phyloP scores from a whole-genome alignment of 441 rosid species.

The Sinapis alba region DNA sequence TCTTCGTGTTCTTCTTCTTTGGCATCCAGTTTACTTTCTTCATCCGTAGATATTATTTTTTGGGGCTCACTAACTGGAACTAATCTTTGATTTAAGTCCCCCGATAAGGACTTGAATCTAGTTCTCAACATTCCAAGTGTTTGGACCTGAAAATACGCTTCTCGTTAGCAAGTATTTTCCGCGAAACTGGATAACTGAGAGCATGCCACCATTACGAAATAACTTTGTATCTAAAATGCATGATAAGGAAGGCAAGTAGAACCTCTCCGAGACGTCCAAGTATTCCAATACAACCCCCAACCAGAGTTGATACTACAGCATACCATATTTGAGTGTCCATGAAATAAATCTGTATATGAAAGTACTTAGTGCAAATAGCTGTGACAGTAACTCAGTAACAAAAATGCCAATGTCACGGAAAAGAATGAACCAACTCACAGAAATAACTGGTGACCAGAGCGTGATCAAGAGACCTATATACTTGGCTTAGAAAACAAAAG shows the following conservation, averaged over 20 bases:
- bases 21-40: no score
- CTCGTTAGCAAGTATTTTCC: no score
- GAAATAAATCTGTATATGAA: slow-evolving; percentile 51
- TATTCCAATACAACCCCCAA: slow-evolving; percentile 68
- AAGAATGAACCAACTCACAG: slow-evolving; percentile 36
- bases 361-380: not conserved
- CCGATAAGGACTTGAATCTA: slow-evolving; percentile 58
- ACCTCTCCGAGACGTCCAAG: slow-evolving; percentile 42
- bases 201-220: no score
- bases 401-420: no score
- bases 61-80: no score
- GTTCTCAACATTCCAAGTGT: slow-evolving; percentile 59
- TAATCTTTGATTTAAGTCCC: slow-evolving; percentile 46
- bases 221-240: no score
- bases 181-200: no score
- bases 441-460: slow-evolving; percentile 64
- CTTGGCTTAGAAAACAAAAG: slow-evolving; percentile 50
- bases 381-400: no score
- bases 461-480: slow-evolving; percentile 63
- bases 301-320: slow-evolving; percentile 63
- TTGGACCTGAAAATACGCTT: no score
- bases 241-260: no score
- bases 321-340: slow-evolving; percentile 79
- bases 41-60: no score
- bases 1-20: no score